A percentile compares a stretch with the other conserved stretches of the same genome.
Evolutionary conservation across 2,329 filamentous ascomycete species (phyloP).

Genomic region (Cercospora sp.): DNA sequence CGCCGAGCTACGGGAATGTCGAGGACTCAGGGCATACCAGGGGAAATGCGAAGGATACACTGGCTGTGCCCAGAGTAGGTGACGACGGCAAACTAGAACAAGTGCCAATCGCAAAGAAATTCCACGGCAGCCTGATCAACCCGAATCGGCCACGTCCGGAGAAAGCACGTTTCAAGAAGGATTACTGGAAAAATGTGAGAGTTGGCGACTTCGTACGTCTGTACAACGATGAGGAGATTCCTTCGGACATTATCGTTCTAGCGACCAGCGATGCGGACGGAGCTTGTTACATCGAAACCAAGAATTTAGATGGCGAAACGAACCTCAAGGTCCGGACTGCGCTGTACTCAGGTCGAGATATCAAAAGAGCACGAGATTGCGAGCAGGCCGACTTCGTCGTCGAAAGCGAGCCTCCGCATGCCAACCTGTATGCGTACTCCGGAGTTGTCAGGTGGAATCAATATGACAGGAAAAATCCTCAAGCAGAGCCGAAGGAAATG

Average conservation of each 20-base stretch:
- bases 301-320: slow-evolving; percentile 96
- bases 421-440: slow-evolving; percentile 94
- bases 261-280: slow-evolving; percentile 93
- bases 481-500: slow-evolving; percentile 71
- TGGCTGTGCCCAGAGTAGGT: slow-evolving; percentile 34
- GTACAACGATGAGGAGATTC: slow-evolving; percentile 94
- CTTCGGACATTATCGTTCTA: slow-evolving; percentile 87
- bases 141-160: slow-evolving; percentile 63
- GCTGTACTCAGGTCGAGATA: slow-evolving; percentile 75
- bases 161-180: slow-evolving; percentile 83
- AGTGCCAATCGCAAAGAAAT: slow-evolving; percentile 46
- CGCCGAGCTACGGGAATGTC: slow-evolving; percentile 23
- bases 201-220: slow-evolving; percentile 96
- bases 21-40: slow-evolving; percentile 21
- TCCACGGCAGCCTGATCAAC: slow-evolving; percentile 72
- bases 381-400: slow-evolving; percentile 84
- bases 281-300: slow-evolving; percentile 95
- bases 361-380: slow-evolving; percentile 89
- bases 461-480: slow-evolving; percentile 61
- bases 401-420: slow-evolving; percentile 86
- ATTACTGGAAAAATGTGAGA: slow-evolving; percentile 91
- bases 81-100: slow-evolving; percentile 27
- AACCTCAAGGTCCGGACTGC: slow-evolving; percentile 95
- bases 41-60: slow-evolving; percentile 24
- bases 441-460: slow-evolving; percentile 88